Evolutionary conservation across 192 early-diverging fungal genomes (phyloP), one percentile per base, ranked within the genome.

Genomic region (Backusella sp.): DNA sequence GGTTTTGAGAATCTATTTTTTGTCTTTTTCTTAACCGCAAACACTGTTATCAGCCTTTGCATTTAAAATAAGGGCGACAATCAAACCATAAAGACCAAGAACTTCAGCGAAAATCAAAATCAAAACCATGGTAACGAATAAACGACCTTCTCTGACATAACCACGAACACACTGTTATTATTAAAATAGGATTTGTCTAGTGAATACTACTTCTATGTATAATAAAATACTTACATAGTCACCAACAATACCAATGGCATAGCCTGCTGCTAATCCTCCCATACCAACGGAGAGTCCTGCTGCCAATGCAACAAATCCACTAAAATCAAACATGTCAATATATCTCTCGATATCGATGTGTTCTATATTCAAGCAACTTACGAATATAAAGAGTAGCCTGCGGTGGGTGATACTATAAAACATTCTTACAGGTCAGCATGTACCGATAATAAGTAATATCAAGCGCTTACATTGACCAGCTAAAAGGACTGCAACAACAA

Each of bases 401-500:
- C 15, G 37, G 62, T 77, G 3, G 72, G 70, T 62, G 77, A 79
- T n/a, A 79, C 73, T 68, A 34, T 44, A 37, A 37, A 37, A 37
- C 6, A 37, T 37, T 37, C 3, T n/a, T 37, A 37, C 36, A 37
- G 36, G 36, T 37, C 36, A 37, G 6, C 36, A 37, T 6, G 8
- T 37, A 37, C 36, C 9, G 36, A 37, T 37, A 37, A 37, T 37
- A 37, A 35, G n/a, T n/a, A n/a, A n/a, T n/a, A n/a, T n/a, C n/a
- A n/a, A 26, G 73, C 68, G 89, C 88, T 93, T 93, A 86, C 92
- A 85, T 77, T 90, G 89, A 80, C 90, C 91, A 39, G 92, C 88
- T 68, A 96, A 92, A 44, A 99, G 89, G 6, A 99, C 98, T 6
- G 98, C 90, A 7, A 99, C 96, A 14, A 98, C 97, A 14, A 99